phyloP scores from a whole-genome alignment of 2,329 filamentous ascomycete genomes.

The Penicillium nordicum region DNA sequence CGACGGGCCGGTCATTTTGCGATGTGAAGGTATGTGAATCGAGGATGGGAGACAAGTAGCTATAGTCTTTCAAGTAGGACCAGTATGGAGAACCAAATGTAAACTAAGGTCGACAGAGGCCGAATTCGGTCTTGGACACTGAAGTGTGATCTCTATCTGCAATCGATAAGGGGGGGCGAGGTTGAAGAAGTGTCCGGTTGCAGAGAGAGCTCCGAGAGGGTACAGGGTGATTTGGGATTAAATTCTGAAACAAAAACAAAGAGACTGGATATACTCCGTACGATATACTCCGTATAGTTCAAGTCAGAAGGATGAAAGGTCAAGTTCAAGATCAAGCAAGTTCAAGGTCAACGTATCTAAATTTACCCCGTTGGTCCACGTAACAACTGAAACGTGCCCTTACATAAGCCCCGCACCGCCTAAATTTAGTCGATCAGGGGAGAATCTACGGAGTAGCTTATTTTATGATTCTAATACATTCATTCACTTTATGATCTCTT shows the following conservation, averaged over 20 bases:
- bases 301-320: background rate
- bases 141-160: slow-evolving; percentile 14
- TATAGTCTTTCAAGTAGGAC: background rate
- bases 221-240: background rate
- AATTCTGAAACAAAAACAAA: background rate
- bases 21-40: background rate
- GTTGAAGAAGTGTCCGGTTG: slow-evolving; percentile 25
- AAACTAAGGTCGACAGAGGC: background rate
- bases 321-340: background rate
- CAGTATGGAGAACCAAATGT: background rate
- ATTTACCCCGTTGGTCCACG: background rate
- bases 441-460: background rate
- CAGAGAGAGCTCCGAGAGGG: slow-evolving; percentile 6
- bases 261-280: background rate
- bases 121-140: slow-evolving; percentile 12
- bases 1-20: slow-evolving; percentile 57
- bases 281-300: background rate
- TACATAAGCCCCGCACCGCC: slow-evolving; percentile 9
- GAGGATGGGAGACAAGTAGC: background rate
- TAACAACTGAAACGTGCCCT: background rate
- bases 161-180: slow-evolving; percentile 37
- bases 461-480: background rate
- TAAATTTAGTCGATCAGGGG: slow-evolving; percentile 8
- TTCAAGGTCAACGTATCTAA: background rate
- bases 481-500: background rate